These are phyloP conservation scores for Kwoniella shandongensis DNA, from an alignment of 768 basidiomycete genomes.

Conservation along the genomic window DNA sequence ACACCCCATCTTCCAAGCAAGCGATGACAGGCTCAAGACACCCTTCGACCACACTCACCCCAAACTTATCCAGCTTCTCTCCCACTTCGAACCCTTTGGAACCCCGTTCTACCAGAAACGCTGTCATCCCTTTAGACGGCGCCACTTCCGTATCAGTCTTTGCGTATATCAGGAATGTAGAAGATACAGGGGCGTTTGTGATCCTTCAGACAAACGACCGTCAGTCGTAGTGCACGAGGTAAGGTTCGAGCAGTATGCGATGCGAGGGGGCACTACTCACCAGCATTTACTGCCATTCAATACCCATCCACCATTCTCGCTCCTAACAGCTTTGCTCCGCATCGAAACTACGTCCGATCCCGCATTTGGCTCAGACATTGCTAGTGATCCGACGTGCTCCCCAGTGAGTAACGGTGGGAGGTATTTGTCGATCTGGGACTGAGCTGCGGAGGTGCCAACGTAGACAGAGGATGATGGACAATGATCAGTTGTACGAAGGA, in stretches of 20 bases:
- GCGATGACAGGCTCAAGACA: neutral
- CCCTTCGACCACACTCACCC: slow-evolving; percentile 53
- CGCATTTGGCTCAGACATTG: slow-evolving; percentile 90
- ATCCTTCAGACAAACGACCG: too few relatives aligned
- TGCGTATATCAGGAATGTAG: slow-evolving; percentile 88
- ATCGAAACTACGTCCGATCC: slow-evolving; percentile 97
- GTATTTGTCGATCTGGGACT: slow-evolving; percentile 76
- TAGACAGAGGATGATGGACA: neutral
- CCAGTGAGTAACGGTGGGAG: slow-evolving; percentile 77
- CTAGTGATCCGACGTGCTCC: slow-evolving; percentile 73
- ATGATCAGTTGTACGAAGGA: neutral
- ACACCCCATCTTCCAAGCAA: neutral
- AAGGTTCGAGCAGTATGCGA: too few relatives aligned
- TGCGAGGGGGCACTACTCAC: too few relatives aligned
- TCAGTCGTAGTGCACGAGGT: too few relatives aligned
- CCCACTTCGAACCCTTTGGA: slow-evolving; percentile 69
- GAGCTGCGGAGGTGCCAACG: slow-evolving; percentile 17
- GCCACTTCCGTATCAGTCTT: slow-evolving; percentile 71
- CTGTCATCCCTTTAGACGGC: slow-evolving; percentile 83
- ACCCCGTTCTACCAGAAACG: slow-evolving; percentile 74
- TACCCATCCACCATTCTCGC: slow-evolving; percentile 17
- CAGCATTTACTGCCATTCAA: slow-evolving; percentile 89
- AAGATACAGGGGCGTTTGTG: slow-evolving; percentile 88
- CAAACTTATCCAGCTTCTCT: slow-evolving; percentile 90
- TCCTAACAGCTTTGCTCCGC: slow-evolving; percentile 76